phyloP scores from a whole-genome alignment of 1,284 basidiomycete genomes.

The Vanrija sp. region DNA sequence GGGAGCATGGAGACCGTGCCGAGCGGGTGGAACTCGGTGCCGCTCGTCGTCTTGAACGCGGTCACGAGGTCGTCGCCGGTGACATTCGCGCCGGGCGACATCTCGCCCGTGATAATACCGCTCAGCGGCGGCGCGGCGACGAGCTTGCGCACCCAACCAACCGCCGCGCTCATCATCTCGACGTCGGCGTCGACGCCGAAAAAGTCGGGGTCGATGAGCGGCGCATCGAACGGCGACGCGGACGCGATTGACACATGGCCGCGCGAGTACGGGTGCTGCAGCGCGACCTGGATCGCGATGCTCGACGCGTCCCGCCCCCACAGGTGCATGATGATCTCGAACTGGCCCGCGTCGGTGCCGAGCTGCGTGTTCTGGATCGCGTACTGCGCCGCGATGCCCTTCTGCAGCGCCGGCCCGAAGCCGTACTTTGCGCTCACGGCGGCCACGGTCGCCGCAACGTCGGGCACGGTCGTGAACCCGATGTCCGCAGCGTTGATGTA shows the following conservation, averaged over 20 bases:
- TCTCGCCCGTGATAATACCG: conserved; percentile 31
- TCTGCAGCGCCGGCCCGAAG: conserved; percentile 33
- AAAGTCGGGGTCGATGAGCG: conserved; percentile 63
- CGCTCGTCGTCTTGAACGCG: conserved; percentile 38
- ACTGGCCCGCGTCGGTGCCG: conserved; percentile 34
- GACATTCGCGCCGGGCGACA: conserved; percentile 17
- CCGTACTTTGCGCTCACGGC: conserved; percentile 56
- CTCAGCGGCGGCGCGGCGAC: conserved; percentile 30
- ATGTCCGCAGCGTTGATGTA: conserved; percentile 30
- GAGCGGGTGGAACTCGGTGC: conserved; percentile 57
- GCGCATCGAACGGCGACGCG: conserved; percentile 56
- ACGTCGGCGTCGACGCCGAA: conserved; percentile 49
- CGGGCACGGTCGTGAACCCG: conserved; percentile 23
- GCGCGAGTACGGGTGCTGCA: conserved; percentile 50
- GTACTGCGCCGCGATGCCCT: conserved; percentile 36
- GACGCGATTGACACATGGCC: conserved; percentile 55
- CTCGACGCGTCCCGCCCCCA: conserved; percentile 29
- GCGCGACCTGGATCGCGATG: conserved; percentile 44
- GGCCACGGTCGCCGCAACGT: conserved; percentile 58
- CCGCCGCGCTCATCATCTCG: conserved; percentile 36
- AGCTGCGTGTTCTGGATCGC: conserved; percentile 34
- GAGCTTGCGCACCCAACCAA: conserved; percentile 35
- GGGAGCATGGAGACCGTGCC: conserved; percentile 65
- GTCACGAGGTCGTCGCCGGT: conserved; percentile 33
- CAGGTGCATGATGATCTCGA: conserved; percentile 44